Percentiles rank a stretch among this genome's conserved stretches.
These are phyloP conservation scores for Cutaneotrichosporon sp. DNA, from an alignment of 1,284 basidiomycete genomes.

Conservation along the genomic window DNA sequence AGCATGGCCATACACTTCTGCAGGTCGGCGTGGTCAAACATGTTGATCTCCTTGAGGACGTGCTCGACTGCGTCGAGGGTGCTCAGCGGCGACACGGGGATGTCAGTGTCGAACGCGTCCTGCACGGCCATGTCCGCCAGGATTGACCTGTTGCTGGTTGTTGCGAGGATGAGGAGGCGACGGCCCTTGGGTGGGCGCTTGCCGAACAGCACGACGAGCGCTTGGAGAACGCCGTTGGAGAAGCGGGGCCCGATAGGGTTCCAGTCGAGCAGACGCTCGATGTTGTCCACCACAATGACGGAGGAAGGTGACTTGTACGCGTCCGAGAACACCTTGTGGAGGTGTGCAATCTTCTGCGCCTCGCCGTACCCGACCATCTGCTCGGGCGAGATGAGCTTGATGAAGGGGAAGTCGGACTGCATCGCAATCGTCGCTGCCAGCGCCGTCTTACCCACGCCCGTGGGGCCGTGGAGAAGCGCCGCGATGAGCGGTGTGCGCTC, in stretches of 20 bases:
- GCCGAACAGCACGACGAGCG: slow-evolving; percentile 82
- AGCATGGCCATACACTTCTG: slow-evolving; percentile 57
- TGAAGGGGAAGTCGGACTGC: slow-evolving; percentile 91
- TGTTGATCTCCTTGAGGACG: slow-evolving; percentile 77
- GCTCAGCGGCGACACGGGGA: slow-evolving; percentile 79
- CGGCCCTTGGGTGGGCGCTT: slow-evolving; percentile 94
- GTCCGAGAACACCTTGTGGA: slow-evolving; percentile 92
- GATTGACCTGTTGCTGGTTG: slow-evolving; percentile 83
- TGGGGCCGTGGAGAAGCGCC: slow-evolving; percentile 82
- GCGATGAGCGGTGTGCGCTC: slow-evolving; percentile 90
- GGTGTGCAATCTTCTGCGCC: slow-evolving; percentile 82
- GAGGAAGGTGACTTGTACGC: slow-evolving; percentile 97
- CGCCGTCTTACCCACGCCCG: slow-evolving; percentile 93
- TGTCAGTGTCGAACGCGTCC: slow-evolving; percentile 85
- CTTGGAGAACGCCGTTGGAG: slow-evolving; percentile 90
- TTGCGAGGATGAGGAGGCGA: slow-evolving; percentile 87
- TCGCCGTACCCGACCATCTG: slow-evolving; percentile 96
- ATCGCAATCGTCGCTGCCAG: slow-evolving; percentile 93
- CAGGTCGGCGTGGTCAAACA: slow-evolving; percentile 80
- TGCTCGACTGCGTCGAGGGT: slow-evolving; percentile 69
- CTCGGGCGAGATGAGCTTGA: slow-evolving; percentile 95
- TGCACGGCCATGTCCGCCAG: slow-evolving; percentile 85
- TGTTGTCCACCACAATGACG: slow-evolving; percentile 93
- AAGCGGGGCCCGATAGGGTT: slow-evolving; percentile 97
- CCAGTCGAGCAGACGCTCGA: slow-evolving; percentile 91